Conservation (phyloP, 2,329 filamentous ascomycete genomes). For the Pyricularia pennisetigena region DNA sequence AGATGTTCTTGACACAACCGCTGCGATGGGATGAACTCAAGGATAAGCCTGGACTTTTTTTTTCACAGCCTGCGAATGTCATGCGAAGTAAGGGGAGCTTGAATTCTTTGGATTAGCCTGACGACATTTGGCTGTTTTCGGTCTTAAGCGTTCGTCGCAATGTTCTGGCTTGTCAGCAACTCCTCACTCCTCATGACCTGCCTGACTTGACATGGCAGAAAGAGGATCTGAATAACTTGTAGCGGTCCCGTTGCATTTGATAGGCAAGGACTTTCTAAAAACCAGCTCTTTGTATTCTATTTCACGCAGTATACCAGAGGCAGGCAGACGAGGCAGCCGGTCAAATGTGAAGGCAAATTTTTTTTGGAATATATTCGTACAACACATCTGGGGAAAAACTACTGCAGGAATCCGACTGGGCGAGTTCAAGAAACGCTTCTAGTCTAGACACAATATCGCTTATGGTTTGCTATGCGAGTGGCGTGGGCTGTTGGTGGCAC, state of each 20-base stretch:
- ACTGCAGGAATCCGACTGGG: not conserved
- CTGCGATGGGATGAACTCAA: slow-evolving; percentile 9
- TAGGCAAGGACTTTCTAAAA: not conserved
- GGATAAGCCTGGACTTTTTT: not conserved
- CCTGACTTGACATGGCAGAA: not conserved
- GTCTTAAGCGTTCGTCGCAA: not conserved
- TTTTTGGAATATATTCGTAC: not conserved
- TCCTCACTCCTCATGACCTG: not conserved
- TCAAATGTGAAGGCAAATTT: not conserved
- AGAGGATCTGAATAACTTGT: not conserved
- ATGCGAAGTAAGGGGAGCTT: not conserved
- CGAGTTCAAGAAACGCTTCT: not conserved
- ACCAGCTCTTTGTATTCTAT: not conserved
- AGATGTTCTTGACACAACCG: slow-evolving; percentile 25
- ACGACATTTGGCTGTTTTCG: not conserved
- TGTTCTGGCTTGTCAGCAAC: not conserved
- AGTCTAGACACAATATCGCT: not conserved
- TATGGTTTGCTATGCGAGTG: not conserved
- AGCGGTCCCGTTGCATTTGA: not conserved
- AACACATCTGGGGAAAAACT: not conserved
- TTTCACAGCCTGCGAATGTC: not conserved
- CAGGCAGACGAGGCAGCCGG: not conserved
- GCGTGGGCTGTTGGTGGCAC: not conserved
- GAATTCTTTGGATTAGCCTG: not conserved
- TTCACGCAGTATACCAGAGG: not conserved